phyloP scores from a whole-genome alignment of 1,139 yeast genomes.

The Pichia sp. region DNA sequence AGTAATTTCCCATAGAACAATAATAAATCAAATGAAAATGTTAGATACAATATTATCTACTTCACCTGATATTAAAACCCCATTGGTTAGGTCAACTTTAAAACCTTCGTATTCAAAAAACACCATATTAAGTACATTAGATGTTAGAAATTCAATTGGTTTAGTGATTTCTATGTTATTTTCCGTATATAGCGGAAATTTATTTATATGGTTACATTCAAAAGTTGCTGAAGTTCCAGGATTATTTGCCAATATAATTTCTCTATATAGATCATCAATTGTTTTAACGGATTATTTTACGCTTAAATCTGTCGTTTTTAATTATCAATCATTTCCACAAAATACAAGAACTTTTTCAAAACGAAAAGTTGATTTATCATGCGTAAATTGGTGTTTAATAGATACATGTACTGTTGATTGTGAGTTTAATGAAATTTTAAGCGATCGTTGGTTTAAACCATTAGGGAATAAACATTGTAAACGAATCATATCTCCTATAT shows the following conservation, averaged over 20 bases:
- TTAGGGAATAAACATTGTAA: conserved; percentile 77
- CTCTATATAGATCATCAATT: conserved; percentile 65
- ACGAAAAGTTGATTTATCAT: conserved; percentile 72
- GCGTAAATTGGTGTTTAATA: conserved; percentile 83
- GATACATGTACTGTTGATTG: conserved; percentile 92
- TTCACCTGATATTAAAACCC: conserved; percentile 38
- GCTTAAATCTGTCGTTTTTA: conserved; percentile 87
- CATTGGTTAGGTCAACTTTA: conserved; percentile 34
- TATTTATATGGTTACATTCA: conserved; percentile 76
- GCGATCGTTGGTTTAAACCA: conserved; percentile 90
- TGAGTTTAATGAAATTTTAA: conserved; percentile 81
- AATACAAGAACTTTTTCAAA: conserved; percentile 75
- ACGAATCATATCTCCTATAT: conserved; percentile 80
- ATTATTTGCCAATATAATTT: conserved; percentile 73
- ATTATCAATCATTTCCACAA: conserved; percentile 87
- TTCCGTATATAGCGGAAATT: conserved; percentile 80
- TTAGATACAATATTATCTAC: conserved; percentile 63
- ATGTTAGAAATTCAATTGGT: conserved; percentile 84
- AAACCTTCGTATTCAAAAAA: conserved; percentile 28
- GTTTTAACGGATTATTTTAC: conserved; percentile 83
- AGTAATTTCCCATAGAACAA: conserved; percentile 82
- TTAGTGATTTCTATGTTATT: conserved; percentile 74
- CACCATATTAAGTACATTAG: conserved; percentile 65
- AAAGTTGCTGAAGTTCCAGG: conserved; percentile 77
- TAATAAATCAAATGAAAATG: conserved; percentile 82